phyloP scores from a whole-genome alignment of 345 rosid species.

The Murraya paniculata region DNA sequence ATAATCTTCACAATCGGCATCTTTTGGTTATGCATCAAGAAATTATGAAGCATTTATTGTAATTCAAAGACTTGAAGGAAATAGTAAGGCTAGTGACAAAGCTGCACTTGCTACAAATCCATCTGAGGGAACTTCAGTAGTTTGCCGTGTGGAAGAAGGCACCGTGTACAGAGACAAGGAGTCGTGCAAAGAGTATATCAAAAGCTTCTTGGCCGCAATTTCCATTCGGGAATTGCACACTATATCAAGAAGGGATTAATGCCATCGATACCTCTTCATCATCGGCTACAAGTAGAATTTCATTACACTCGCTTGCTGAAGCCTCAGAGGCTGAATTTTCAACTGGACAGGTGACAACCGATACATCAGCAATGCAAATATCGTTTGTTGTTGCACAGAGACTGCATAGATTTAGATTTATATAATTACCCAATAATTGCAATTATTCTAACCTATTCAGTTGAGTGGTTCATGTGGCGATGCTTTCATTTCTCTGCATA shows the following conservation, averaged over 20 bases:
- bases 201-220: constrained; percentile 65
- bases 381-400: background rate
- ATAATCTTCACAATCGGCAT: constrained; percentile 54
- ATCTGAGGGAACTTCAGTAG: constrained; percentile 6
- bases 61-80: constrained; percentile 38
- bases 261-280: constrained; percentile 57
- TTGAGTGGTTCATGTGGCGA: background rate
- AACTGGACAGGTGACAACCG: background rate
- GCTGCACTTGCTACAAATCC: background rate
- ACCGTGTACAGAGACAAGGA: constrained; percentile 45
- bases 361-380: background rate
- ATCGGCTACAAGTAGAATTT: constrained; percentile 61
- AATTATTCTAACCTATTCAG: constrained; percentile 4
- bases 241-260: constrained; percentile 57
- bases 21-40: constrained; percentile 29
- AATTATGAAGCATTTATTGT: constrained; percentile 43
- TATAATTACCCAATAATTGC: background rate
- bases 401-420: background rate
- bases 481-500: background rate
- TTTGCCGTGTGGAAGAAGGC: constrained; percentile 22
- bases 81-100: background rate
- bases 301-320: constrained; percentile 42
- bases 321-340: constrained; percentile 13
- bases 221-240: constrained; percentile 57
- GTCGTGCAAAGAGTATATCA: constrained; percentile 65